phyloP scores from a whole-genome alignment of 2,329 filamentous ascomycete species.

The Penicillium sp. region DNA sequence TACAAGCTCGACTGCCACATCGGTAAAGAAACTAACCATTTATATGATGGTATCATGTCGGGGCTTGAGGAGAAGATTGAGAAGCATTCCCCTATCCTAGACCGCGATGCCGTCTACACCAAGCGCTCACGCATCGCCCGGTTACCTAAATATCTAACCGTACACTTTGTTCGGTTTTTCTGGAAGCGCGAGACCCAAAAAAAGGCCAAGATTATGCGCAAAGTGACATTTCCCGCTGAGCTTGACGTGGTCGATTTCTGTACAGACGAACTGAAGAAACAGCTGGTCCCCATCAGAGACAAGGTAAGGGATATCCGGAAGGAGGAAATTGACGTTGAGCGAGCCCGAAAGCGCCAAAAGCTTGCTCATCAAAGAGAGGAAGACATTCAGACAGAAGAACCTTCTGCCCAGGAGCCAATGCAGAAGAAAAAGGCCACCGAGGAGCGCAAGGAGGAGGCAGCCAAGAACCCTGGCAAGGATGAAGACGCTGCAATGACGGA shows the following conservation, averaged over 20 bases:
- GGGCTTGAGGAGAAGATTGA: slow-evolving; percentile 87
- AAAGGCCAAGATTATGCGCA: slow-evolving; percentile 99
- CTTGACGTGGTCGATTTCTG: slow-evolving; percentile 94
- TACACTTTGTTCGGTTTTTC: slow-evolving; percentile 98
- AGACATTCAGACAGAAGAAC: slow-evolving; percentile 50
- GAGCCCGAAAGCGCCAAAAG: slow-evolving; percentile 90
- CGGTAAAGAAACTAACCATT: slow-evolving; percentile 81
- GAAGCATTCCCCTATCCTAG: slow-evolving; percentile 80
- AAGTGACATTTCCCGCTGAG: slow-evolving; percentile 94
- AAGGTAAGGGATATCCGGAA: slow-evolving; percentile 94
- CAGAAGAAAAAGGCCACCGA: slow-evolving; percentile 55
- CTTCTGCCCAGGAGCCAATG: slow-evolving; percentile 44
- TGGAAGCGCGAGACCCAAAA: slow-evolving; percentile 96
- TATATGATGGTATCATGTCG: slow-evolving; percentile 83
- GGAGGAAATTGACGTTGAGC: slow-evolving; percentile 91
- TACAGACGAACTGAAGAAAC: slow-evolving; percentile 82
- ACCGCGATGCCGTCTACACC: slow-evolving; percentile 80
- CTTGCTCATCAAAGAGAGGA: slow-evolving; percentile 62
- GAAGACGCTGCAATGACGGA: slow-evolving; percentile 74
- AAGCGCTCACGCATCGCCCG: slow-evolving; percentile 90
- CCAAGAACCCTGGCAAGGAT: slow-evolving; percentile 59
- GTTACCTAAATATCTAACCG: slow-evolving; percentile 90
- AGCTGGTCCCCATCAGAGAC: slow-evolving; percentile 89
- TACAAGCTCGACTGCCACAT: slow-evolving; percentile 97
- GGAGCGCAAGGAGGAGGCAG: slow-evolving; percentile 55